These are phyloP conservation scores for Colletotrichum karsti DNA, from an alignment of 2,329 filamentous ascomycete species.

Conservation along the genomic window DNA sequence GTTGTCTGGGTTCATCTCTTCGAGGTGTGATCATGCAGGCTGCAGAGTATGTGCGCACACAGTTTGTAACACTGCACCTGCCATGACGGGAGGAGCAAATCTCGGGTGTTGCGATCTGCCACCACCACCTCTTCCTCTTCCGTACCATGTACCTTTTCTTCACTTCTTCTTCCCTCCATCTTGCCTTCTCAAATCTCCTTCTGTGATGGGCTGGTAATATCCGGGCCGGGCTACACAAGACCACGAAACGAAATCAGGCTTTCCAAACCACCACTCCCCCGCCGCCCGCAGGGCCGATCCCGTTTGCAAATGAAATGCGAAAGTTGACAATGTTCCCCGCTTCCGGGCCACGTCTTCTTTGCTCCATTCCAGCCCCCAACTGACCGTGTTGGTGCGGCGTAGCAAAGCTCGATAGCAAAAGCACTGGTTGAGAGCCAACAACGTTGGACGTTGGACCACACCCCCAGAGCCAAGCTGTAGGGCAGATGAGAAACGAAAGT, in stretches of 20 bases:
- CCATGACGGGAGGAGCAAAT: constrained; percentile 8
- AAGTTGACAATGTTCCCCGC: constrained; percentile 7
- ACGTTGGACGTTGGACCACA: background rate
- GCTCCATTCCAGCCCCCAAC: constrained; percentile 4
- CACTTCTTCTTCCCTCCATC: background rate
- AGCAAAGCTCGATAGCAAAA: constrained; percentile 10
- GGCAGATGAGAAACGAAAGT: constrained; percentile 9
- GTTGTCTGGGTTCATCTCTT: background rate
- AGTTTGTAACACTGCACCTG: constrained; percentile 21
- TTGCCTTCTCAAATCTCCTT: background rate
- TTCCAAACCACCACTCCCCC: background rate
- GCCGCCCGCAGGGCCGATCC: background rate
- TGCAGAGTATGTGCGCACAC: constrained; percentile 23
- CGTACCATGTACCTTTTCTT: background rate
- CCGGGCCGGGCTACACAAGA: background rate
- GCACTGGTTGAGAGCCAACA: constrained; percentile 13
- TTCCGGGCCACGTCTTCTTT: constrained; percentile 9
- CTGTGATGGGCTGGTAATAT: background rate
- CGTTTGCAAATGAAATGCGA: constrained; percentile 9
- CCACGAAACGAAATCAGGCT: background rate
- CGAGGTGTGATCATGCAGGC: constrained; percentile 7
- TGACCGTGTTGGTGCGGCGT: constrained; percentile 1
- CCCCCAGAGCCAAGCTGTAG: constrained; percentile 8
- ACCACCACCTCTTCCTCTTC: background rate
- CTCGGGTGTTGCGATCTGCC: background rate